A percentile compares a stretch with the other conserved stretches of the same genome.
phyloP scores from a whole-genome alignment of 805 yeast species.

The Metschnikowia noctiluminum region DNA sequence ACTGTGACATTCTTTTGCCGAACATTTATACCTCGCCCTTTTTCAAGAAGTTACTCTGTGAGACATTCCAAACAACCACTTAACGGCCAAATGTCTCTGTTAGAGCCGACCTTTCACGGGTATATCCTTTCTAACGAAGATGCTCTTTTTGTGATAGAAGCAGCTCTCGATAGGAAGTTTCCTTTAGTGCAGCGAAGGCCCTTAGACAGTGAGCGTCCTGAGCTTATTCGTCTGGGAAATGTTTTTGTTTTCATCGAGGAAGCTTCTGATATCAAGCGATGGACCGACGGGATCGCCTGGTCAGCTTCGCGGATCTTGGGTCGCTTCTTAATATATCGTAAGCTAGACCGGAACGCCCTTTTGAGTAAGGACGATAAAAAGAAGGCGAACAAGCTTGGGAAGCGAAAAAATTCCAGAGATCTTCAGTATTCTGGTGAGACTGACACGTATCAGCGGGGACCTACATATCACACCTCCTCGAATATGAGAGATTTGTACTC shows the following conservation, averaged over 20 bases:
- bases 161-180: constrained; percentile 60
- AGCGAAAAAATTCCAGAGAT: neutral
- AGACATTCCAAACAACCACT: neutral
- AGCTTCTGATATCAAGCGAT: constrained; percentile 77
- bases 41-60: no score
- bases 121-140: constrained; percentile 80
- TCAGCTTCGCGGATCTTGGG: constrained; percentile 87
- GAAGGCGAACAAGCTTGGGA: constrained; percentile 24
- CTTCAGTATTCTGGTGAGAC: neutral
- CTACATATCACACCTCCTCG: neutral
- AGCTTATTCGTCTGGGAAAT: constrained; percentile 69
- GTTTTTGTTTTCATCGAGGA: constrained; percentile 85
- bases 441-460: neutral
- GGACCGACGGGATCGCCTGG: constrained; percentile 98
- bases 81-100: neutral
- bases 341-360: constrained; percentile 41
- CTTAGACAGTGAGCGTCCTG: constrained; percentile 68
- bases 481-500: neutral
- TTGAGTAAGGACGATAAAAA: constrained; percentile 44
- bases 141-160: constrained; percentile 78
- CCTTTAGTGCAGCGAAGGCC: constrained; percentile 73
- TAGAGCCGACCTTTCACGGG: constrained; percentile 39
- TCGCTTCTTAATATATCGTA: constrained; percentile 79
- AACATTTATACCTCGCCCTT: no score
- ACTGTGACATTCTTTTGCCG: no score